These are phyloP conservation scores for Spencermartinsiella ligniputridi DNA, from an alignment of 1,139 yeast species.

Conservation along the genomic window DNA sequence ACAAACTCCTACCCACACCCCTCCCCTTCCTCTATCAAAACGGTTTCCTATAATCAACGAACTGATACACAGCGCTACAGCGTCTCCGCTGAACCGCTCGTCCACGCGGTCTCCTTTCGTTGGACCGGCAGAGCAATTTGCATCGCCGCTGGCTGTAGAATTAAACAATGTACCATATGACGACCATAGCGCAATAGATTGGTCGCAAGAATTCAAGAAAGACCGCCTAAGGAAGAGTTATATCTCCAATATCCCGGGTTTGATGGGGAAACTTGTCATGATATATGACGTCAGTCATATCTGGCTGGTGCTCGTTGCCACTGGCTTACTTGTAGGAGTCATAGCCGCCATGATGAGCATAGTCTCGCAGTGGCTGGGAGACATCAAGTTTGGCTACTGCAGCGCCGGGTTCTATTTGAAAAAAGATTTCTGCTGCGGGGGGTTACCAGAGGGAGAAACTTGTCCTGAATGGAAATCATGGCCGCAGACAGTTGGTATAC, in stretches of 20 bases:
- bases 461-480: constrained; percentile 43
- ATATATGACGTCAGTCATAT: constrained; percentile 21
- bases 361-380: constrained; percentile 58
- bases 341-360: constrained; percentile 58
- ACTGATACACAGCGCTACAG: not conserved
- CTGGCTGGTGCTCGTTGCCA: constrained; percentile 57
- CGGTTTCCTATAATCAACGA: not conserved
- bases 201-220: constrained; percentile 39
- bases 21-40: not conserved
- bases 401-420: constrained; percentile 35
- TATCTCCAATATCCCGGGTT: constrained; percentile 17
- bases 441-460: constrained; percentile 25
- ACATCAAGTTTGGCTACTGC: constrained; percentile 52
- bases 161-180: constrained; percentile 25
- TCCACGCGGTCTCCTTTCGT: not conserved
- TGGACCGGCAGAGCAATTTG: not conserved
- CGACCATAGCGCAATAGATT: constrained; percentile 38
- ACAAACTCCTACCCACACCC: too few species aligned
- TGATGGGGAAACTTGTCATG: constrained; percentile 12
- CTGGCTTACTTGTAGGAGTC: constrained; percentile 57
- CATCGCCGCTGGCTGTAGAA: not conserved
- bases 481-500: constrained; percentile 32
- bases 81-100: not conserved
- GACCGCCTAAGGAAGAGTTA: constrained; percentile 22
- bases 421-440: constrained; percentile 38